Evolutionary conservation across 169 alveolate genomes (phyloP), one percentile per base, ranked within the genome.

Genomic region (Besnoitia besnoiti): DNA sequence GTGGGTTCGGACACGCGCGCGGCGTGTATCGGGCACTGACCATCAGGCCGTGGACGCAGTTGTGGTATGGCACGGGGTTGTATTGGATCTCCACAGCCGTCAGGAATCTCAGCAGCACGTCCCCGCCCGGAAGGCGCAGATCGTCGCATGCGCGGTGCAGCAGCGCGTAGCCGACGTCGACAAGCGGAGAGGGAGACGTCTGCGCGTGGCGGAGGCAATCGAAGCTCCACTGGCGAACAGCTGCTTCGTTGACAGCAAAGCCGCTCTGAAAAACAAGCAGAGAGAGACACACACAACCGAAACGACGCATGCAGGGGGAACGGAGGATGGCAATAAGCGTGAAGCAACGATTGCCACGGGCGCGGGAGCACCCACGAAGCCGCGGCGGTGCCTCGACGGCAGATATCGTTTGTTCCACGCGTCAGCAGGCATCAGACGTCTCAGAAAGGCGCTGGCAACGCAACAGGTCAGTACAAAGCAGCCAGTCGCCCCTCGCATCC

Each of bases 11-110:
- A 55, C 67, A 1, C 67, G 7, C 24, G 30, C 67, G 12, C 7
- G n/a, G 12, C 67, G 67, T 55, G n/a, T n/a, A n/a, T n/a, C 67
- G 67, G 55, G 33, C 8, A n/a, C 85, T 10, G 27, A 82, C 90
- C 90, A 82, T 82, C 1, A 82, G 46, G 50, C 90, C 90, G 47
- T 82, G 90, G 24, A 82, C 24, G 75, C 76, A 30, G 90, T 82
- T 82, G 75, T 82, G 90, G 46, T 82, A 82, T 12, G 90, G 90
- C 2, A 82, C 90, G 49, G 35, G 47, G 75, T 47, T n/a, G 47
- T 82, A 82, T 33, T 82, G 90, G 35, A 33, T 24, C 47, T 82
- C 90, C 47, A 82, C 90, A 1, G 90, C 90, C 73, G 30, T 82
- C 37, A 82, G 75, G 75, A 82, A 82, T 10, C 75, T 44, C 76